phyloP scores from a whole-genome alignment of 2,329 filamentous ascomycete species.

The Fusarium solani-melongenae region DNA sequence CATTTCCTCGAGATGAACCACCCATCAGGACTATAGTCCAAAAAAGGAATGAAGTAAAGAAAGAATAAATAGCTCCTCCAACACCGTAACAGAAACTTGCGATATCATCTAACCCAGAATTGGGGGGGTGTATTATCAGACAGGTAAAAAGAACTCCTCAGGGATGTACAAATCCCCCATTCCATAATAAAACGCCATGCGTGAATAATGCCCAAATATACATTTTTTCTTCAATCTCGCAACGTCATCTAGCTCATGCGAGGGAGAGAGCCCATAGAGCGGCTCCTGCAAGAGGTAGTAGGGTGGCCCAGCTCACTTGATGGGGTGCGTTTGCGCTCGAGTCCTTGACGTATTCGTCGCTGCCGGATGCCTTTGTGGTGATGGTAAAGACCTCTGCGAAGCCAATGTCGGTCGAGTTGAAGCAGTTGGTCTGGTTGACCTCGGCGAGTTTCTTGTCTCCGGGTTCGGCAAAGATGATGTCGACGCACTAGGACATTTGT shows the following conservation, averaged over 20 bases:
- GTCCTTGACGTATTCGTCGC: conserved; percentile 44
- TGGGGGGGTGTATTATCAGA: conserved; percentile 9
- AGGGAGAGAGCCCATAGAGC: conserved; percentile 54
- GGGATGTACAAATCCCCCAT: conserved; percentile 25
- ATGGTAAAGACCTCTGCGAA: conserved; percentile 83
- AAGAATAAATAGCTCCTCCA: conserved; percentile 30
- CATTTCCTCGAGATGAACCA: background rate
- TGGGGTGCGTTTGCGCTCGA: conserved; percentile 41
- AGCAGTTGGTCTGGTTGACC: conserved; percentile 87
- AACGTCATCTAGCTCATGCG: conserved; percentile 20
- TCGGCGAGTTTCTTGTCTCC: conserved; percentile 72
- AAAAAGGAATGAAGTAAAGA: conserved; percentile 16
- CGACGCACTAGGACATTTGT: conserved; percentile 76
- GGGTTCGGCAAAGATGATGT: conserved; percentile 90
- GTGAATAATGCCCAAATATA: conserved; percentile 38
- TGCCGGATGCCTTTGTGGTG: conserved; percentile 58
- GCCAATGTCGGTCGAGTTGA: conserved; percentile 82
- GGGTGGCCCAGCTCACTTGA: conserved; percentile 50
- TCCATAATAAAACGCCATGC: conserved; percentile 37
- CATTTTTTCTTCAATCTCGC: conserved; percentile 23
- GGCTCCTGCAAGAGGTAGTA: conserved; percentile 54
- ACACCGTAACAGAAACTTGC: conserved; percentile 36
- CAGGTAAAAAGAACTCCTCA: conserved; percentile 16
- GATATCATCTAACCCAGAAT: conserved; percentile 18
- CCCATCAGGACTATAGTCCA: background rate